Evolutionary conservation across 176 grass and related monocot species (phyloP), one percentile per base, ranked within the genome.

Genomic region (Cocos nucifera): DNA sequence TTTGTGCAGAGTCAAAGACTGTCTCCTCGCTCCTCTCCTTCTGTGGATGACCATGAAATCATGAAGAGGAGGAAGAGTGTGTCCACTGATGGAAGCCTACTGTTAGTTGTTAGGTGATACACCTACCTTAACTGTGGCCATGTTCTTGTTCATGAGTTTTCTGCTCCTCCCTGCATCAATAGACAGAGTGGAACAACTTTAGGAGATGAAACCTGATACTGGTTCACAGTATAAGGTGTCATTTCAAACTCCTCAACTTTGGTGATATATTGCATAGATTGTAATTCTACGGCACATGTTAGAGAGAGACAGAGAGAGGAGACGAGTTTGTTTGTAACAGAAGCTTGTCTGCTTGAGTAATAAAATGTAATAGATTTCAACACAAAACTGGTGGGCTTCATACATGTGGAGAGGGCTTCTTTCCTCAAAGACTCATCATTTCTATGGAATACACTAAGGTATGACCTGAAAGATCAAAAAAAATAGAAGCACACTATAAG

Each of bases 161-260:
- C 72, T 81, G 27, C 10, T 51, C 25, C 25, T 75, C 51, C 72
- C 79, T 75, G 72, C 71, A 74, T 61, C 63, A 39, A 29, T 5
- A 18, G 18, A 23, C 6, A 48, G 5, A 28, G 20, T 35, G 22
- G 53, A 44, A 44, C 35, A 12, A 44, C 8, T 44, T 44, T 44
- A 44, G 35, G 35, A 44, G 35, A 44, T 44, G 2, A 44, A 44
- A 44, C 35, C 35, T 44, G 9, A 44, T 44, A 44, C 35, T 14
- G 35, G 35, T 14, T 44, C 35, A 12, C 35, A 44, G 35, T 44
- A 44, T 9, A 44, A 44, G 35, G 35, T 44, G 8, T 14, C 12
- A 12, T 14, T 44, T 44, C 10, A 12, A 44, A 44, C 35, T 44
- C 10, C 35, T 44, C 35, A 44, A 44, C 10, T 12, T 2, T 44